Evolutionary conservation across 1,139 yeast species (phyloP).

Genomic region (Torulaspora pretoriensis): DNA sequence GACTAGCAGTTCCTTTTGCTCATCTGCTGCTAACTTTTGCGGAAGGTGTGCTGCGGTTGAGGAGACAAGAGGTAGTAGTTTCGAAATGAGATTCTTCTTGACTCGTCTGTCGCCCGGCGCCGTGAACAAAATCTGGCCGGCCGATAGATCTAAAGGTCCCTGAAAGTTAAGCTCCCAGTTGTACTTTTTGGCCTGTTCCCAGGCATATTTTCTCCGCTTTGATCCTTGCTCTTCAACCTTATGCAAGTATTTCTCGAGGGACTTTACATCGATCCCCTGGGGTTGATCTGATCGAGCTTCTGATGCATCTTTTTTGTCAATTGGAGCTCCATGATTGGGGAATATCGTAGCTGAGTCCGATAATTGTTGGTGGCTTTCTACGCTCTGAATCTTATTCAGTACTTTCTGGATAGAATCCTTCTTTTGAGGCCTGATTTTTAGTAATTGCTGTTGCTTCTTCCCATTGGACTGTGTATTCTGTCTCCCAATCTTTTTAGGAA

Average conservation of each 20-base stretch:
- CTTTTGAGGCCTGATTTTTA: conserved; percentile 17
- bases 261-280: conserved; percentile 15
- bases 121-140: conserved; percentile 16
- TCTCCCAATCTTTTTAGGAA: conserved; percentile 14
- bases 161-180: conserved; percentile 20
- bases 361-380: neutral
- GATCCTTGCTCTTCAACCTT: conserved; percentile 20
- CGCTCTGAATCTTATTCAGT: conserved; percentile 4
- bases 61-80: neutral
- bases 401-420: conserved; percentile 12
- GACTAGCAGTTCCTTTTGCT: conserved; percentile 16
- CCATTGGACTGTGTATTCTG: neutral
- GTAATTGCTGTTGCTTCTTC: conserved; percentile 4
- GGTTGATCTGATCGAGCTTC: neutral
- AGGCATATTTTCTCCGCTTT: conserved; percentile 17
- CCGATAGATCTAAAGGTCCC: conserved; percentile 7
- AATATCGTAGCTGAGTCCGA: neutral
- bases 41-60: neutral
- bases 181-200: conserved; percentile 20
- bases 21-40: neutral
- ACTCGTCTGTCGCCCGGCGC: neutral
- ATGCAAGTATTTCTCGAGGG: conserved; percentile 20
- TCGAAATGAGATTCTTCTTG: conserved; percentile 1
- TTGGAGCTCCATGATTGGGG: neutral
- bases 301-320: neutral